phyloP scores from a whole-genome alignment of 2,329 filamentous ascomycete species.

The Rhynchosporium secalis region DNA sequence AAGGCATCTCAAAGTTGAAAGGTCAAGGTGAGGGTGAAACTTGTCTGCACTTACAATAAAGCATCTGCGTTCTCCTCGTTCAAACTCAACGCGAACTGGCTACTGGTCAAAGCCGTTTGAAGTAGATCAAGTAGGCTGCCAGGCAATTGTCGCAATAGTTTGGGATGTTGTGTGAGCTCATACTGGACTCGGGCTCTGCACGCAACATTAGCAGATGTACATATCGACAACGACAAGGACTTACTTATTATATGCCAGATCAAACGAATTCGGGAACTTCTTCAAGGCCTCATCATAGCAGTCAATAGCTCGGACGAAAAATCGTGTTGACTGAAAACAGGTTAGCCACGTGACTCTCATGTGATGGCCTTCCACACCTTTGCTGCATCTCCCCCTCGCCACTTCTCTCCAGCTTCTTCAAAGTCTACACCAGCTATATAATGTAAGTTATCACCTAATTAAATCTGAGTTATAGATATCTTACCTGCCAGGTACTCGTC shows the following conservation, averaged over 20 bases:
- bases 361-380: constrained; percentile 44
- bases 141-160: constrained; percentile 59
- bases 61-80: constrained; percentile 65
- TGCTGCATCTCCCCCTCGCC: constrained; percentile 67
- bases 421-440: constrained; percentile 61
- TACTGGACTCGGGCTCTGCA: constrained; percentile 66
- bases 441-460: constrained; percentile 19
- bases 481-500: constrained; percentile 67
- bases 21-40: constrained; percentile 2
- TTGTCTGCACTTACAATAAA: constrained; percentile 50
- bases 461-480: constrained; percentile 11
- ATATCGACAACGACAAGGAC: constrained; percentile 33
- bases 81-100: constrained; percentile 59
- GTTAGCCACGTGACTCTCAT: constrained; percentile 14
- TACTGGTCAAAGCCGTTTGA: constrained; percentile 61
- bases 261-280: constrained; percentile 62
- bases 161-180: constrained; percentile 66
- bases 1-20: neutral
- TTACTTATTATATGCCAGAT: constrained; percentile 74
- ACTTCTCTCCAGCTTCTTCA: constrained; percentile 74
- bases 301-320: constrained; percentile 64
- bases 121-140: constrained; percentile 55
- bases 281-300: constrained; percentile 64
- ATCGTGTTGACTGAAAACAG: constrained; percentile 43
- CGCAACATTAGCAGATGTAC: constrained; percentile 15